A percentile compares a stretch with the other conserved stretches of the same genome.
These are phyloP conservation scores for Kluyveromyces aestuarii DNA, from an alignment of 805 yeast genomes.

Conservation along the genomic window DNA sequence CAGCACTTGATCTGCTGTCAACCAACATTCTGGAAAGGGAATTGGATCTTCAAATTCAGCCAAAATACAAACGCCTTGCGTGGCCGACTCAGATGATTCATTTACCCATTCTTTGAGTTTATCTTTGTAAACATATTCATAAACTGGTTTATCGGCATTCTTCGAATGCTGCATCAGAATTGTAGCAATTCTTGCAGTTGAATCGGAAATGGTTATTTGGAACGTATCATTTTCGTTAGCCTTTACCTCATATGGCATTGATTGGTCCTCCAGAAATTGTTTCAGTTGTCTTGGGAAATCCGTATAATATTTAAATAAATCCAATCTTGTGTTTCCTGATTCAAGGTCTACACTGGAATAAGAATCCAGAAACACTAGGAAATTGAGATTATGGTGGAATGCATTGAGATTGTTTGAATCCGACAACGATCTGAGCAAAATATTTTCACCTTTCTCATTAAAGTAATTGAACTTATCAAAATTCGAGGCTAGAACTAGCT, in stretches of 20 bases:
- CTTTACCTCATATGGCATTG: conserved; percentile 10
- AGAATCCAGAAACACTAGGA: conserved; percentile 23
- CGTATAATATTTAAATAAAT: conserved; percentile 27
- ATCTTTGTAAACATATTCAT: conserved; percentile 20
- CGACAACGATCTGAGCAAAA: conserved; percentile 23
- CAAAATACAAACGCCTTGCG: conserved; percentile 20
- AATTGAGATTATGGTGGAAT: conserved; percentile 26
- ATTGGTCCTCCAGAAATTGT: conserved; percentile 13
- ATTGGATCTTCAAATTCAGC: conserved; percentile 14
- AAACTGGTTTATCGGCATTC: conserved; percentile 16
- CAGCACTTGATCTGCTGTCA: conserved; percentile 16
- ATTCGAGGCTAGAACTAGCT: conserved; percentile 29
- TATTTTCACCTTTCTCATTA: conserved; percentile 19
- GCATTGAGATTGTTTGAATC: conserved; percentile 21
- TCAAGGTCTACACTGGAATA: conserved; percentile 25
- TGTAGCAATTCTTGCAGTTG: conserved; percentile 13
- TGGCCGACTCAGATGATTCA: conserved; percentile 19
- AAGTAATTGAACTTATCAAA: conserved; percentile 29
- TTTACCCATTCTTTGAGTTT: conserved; percentile 21
- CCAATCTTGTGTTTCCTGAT: conserved; percentile 14
- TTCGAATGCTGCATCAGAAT: conserved; percentile 17
- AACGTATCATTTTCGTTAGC: conserved; percentile 22
- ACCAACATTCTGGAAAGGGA: conserved; percentile 19
- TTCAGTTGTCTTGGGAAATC: conserved; percentile 18
- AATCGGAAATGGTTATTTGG: conserved; percentile 20